Base-by-base conservation (phyloP, 2,329 filamentous ascomycete species). In the Annulohypoxylon truncatum region DNA sequence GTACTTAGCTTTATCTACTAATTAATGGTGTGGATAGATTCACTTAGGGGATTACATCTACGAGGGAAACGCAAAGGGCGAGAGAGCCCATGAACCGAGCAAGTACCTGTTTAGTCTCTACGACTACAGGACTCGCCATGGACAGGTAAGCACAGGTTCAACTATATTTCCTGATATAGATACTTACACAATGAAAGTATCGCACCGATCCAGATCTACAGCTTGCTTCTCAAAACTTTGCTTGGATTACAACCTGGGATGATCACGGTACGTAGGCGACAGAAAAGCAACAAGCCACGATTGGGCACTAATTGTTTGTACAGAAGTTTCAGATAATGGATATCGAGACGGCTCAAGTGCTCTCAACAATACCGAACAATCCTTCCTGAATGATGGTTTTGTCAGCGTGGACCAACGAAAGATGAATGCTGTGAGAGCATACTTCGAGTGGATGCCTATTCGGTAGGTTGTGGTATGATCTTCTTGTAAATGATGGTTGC, bases 401-500 rank as follows among this genome's bases (percentile, higher is more conserved):
- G 83, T 92, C n/a, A 87, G 84, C 29, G 87, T 92, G n/a, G 90
- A 92, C 69, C 87, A 90, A 74, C 84, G 90, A 68, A 92, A 92
- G 80, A 88, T 91, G 82, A 91, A 92, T 56, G 90, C 89, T 1
- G 89, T 92, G 1, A 82, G 90, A 35, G 89, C 90, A 0, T 90
- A 90, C 72, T 91, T 90, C 64, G 89, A 91, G 74, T 90, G 87
- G 86, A 85, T 86, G 83, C 85, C 85, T 1, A 84, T 87, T 66
- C 81, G 85, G 68, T 80, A 65, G 56, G 74, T 73, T 58, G 20
- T 2, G 46, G 28, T 35, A 10, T 26, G 3, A 4, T 31, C 35
- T 42, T 12, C 9, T 20, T 22, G 13, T 40, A 28, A 6, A 68
- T 61, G 22, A 70, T 73, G 70, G 72, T 73, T n/a, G 77, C 77